Conservation (phyloP, 1,284 basidiomycete genomes). For the Fomitopsis betulina region DNA sequence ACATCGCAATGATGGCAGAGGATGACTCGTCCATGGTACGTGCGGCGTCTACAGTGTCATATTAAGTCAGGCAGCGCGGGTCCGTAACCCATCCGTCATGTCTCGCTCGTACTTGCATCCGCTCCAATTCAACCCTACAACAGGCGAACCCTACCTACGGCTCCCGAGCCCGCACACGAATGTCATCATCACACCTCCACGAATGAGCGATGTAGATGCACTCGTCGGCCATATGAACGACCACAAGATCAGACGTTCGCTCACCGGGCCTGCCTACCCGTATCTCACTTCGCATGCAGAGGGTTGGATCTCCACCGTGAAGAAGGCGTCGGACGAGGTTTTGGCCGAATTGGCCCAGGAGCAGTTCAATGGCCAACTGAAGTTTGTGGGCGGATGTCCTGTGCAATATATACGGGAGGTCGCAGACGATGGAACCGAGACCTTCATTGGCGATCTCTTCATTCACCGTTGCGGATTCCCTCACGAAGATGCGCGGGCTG, state of each 20-base stretch:
- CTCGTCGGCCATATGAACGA: constrained; percentile 44
- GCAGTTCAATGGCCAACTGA: constrained; percentile 23
- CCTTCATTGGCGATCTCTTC: constrained; percentile 41
- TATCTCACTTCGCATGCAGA: constrained; percentile 41
- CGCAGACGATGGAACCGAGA: constrained; percentile 41
- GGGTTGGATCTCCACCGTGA: constrained; percentile 26
- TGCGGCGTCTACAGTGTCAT: too few species aligned
- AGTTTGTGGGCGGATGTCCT: constrained; percentile 35
- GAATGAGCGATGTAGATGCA: constrained; percentile 37
- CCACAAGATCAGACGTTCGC: constrained; percentile 39
- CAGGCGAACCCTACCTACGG: constrained; percentile 24
- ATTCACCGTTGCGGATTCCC: constrained; percentile 32
- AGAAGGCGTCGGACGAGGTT: constrained; percentile 22
- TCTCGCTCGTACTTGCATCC: constrained; percentile 16
- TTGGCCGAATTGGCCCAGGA: constrained; percentile 35
- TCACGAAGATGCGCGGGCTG: constrained; percentile 28
- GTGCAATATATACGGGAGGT: constrained; percentile 43
- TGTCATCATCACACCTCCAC: constrained; percentile 57
- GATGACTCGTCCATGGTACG: neutral
- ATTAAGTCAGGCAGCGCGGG: neutral
- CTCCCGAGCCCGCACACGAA: constrained; percentile 37
- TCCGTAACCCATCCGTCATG: constrained; percentile 3
- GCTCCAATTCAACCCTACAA: constrained; percentile 17
- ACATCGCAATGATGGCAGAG: too few species aligned
- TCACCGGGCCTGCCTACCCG: constrained; percentile 46